Evolutionary conservation across 257 asterid genomes (phyloP).

Genomic region (Nicotiana otophora): DNA sequence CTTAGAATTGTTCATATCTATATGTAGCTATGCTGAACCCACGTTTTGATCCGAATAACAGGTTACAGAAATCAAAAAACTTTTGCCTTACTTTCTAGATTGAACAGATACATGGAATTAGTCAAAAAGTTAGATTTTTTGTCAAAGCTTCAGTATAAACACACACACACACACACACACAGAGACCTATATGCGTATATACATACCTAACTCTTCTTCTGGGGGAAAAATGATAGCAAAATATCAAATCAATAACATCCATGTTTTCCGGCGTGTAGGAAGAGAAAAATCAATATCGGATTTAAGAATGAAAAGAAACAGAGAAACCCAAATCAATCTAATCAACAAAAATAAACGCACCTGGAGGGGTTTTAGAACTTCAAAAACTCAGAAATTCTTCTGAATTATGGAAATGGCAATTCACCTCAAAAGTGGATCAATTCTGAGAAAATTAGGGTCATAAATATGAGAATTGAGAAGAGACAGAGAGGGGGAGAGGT

Average conservation of each 20-base stretch:
- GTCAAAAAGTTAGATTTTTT: neutral
- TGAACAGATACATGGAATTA: neutral
- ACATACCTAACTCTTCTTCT: neutral
- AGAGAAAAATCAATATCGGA: neutral
- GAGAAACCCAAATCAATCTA: neutral
- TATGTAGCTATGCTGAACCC: neutral
- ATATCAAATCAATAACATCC: neutral
- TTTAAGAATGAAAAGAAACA: neutral
- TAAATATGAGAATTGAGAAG: neutral
- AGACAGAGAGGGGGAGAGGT: neutral
- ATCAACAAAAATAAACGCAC: neutral
- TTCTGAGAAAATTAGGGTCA: neutral
- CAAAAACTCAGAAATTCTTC: neutral
- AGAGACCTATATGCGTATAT: neutral
- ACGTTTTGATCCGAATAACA: neutral
- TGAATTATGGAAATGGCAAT: neutral
- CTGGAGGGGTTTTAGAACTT: conserved; percentile 3
- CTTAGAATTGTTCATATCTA: neutral
- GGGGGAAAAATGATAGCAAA: neutral
- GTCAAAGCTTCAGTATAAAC: neutral
- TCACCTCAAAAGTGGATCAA: neutral
- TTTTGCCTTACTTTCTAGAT: neutral
- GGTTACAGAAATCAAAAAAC: neutral
- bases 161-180: neutral
- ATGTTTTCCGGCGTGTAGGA: neutral